Evolutionary conservation across 2,329 filamentous ascomycete genomes (phyloP), one percentile per base, ranked within the genome.

Genomic region (Penicillium sp.): DNA sequence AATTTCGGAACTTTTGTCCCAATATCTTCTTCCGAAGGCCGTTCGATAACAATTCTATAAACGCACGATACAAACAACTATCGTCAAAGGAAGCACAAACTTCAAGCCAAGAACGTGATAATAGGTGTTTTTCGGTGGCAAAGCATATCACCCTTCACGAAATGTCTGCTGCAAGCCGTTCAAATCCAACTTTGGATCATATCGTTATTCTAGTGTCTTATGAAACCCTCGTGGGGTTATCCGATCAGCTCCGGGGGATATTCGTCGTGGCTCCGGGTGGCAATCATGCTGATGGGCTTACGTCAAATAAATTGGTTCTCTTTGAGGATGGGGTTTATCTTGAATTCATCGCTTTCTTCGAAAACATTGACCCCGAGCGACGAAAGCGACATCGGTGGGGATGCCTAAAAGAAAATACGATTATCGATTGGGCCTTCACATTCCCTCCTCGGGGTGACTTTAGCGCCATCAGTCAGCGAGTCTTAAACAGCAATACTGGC

Each of bases 381-480:
- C 56, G 58, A n/a, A 47, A 46, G 2, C 29, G 46, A 1, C 58
- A 60, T 51, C 58, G 58, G 21, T 60, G 58, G 58, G 58, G 58
- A 32, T 57, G 57, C 1, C 46, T 52, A 7, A 52, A 32, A 20
- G 58, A 59, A 40, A 46, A 49, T 30, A 59, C 44, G 1, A 52
- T 60, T 10, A 53, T 60, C 13, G 58, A 60, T 36, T 60, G 58
- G 58, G 58, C 58, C 5, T 57, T 60, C 45, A 60, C 58, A 10
- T 42, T 52, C 15, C 54, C 47, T 2, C 39, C 58, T 5, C 50
- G 51, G n/a, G 42, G 18, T 9, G 51, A 57, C 27, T 60, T 60
- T 17, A 20, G 6, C 2, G 23, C 42, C n/a, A 39, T 60, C 13
- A 49, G 57, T 18, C 39, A 54, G 9, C 46, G 46, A 18, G 30